A percentile compares a stretch with the other conserved stretches of the same genome.
phyloP scores from a whole-genome alignment of 177 flowering plant species.

The Vitis hybrid region DNA sequence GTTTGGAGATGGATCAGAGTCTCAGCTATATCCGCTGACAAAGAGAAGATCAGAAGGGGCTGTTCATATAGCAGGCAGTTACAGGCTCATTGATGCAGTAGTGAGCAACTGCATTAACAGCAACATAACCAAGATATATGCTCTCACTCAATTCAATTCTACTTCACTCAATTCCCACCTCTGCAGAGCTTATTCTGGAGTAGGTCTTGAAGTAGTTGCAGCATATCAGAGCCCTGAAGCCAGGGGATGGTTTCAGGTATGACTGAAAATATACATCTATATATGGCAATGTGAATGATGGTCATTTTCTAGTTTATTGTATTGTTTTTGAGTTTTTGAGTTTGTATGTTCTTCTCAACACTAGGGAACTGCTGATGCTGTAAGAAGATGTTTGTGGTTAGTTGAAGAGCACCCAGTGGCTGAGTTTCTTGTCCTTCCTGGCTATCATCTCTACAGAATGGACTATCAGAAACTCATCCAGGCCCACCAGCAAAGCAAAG shows the following conservation, averaged over 20 bases:
- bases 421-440: conserved; percentile 77
- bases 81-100: conserved; percentile 75
- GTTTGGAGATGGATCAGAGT: conserved; percentile 70
- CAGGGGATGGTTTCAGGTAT: conserved; percentile 80
- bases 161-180: conserved; percentile 88
- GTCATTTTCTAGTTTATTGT: no score
- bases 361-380: conserved; percentile 91
- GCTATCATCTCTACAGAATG: conserved; percentile 87
- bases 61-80: conserved; percentile 74
- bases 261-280: no score
- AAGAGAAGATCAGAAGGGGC: conserved; percentile 78
- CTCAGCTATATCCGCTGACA: conserved; percentile 71
- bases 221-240: conserved; percentile 81
- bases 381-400: conserved; percentile 79
- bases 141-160: conserved; percentile 84
- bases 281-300: no score
- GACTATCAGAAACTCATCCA: conserved; percentile 66
- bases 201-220: conserved; percentile 66
- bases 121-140: conserved; percentile 71
- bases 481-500: conserved; percentile 46
- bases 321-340: background rate
- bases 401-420: conserved; percentile 60
- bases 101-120: conserved; percentile 95
- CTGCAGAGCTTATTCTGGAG: conserved; percentile 62
- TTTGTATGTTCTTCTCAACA: background rate